Conservation (phyloP, 2,329 filamentous ascomycete species). For the Talaromyces sp. region DNA sequence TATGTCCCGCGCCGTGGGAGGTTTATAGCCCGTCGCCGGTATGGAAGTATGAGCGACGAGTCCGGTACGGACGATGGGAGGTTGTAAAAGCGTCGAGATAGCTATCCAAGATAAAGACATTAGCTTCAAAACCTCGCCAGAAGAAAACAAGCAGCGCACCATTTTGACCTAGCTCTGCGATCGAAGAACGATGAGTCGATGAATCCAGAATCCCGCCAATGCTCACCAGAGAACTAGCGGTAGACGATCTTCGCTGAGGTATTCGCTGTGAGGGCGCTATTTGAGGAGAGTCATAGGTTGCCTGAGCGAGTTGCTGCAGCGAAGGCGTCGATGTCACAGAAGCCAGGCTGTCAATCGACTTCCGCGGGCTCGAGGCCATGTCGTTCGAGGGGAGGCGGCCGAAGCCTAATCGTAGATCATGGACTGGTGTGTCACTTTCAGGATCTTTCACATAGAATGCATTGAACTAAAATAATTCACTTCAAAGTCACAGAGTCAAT, state of each 20-base stretch:
- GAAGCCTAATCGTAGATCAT: slow-evolving; percentile 16
- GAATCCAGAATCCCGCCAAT: slow-evolving; percentile 80
- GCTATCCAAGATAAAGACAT: slow-evolving; percentile 47
- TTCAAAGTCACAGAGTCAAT: neutral
- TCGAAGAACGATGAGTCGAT: slow-evolving; percentile 56
- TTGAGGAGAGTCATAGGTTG: slow-evolving; percentile 38
- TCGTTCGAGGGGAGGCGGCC: slow-evolving; percentile 29
- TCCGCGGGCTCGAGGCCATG: slow-evolving; percentile 63
- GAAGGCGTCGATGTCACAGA: slow-evolving; percentile 52
- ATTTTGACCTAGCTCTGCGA: slow-evolving; percentile 78
- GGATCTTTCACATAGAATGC: neutral
- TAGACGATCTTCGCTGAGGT: slow-evolving; percentile 67
- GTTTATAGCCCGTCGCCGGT: slow-evolving; percentile 69
- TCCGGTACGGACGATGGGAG: slow-evolving; percentile 84
- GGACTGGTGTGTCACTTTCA: slow-evolving; percentile 1
- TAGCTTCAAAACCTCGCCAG: slow-evolving; percentile 9
- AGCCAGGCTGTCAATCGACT: slow-evolving; percentile 64
- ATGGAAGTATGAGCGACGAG: slow-evolving; percentile 72
- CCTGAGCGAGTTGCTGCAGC: slow-evolving; percentile 48
- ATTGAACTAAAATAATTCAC: neutral
- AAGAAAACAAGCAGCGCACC: slow-evolving; percentile 46
- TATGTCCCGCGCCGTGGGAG: slow-evolving; percentile 83
- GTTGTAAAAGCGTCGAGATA: slow-evolving; percentile 89
- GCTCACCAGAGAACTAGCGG: slow-evolving; percentile 81
- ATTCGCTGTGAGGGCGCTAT: slow-evolving; percentile 32